Evolutionary conservation across 768 basidiomycete species (phyloP), one percentile per base, ranked within the genome.

Genomic region (Neoboletus brunneissimus): DNA sequence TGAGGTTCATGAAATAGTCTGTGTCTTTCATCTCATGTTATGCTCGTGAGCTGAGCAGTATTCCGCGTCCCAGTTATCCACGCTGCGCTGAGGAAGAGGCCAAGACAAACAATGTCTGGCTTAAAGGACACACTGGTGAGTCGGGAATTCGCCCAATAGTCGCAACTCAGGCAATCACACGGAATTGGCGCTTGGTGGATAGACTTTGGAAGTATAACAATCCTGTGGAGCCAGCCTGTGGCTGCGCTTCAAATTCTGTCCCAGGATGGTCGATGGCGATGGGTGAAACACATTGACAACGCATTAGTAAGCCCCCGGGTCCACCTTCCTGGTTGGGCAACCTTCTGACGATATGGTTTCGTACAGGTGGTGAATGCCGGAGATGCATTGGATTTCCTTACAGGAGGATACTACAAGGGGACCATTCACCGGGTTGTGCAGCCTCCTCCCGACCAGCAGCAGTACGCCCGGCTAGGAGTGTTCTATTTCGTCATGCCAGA

Each of bases 1-100:
- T 81, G 7, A 76, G 85, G 45, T 85, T 81, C 67, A 85, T 86
- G 83, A 85, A 86, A 72, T 87, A 86, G 84, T 83, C 29, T 13
- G 81, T 60, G 2, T 40, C 23, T 48, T 42, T 25, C 13, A 9
- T 42, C 22, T 29, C 15, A 22, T 27, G 25, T 20, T 2, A 6
- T 18, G 32, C n/a, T 6, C 1, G n/a, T 40, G 10, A 46, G 7
- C 52, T 43, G n/a, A 57, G 27, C 16, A 9, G 15, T 11, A 45
- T 27, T 18, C 23, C 1, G 6, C 16, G 5, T 20, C 25, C 35
- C 45, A 84, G 82, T 63, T 80, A 81, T 58, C 82, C 81, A 4
- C 76, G 80, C 25, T 70, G 75, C 1, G 64, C 72, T 34, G 80
- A 79, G 22, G 82, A 84, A 11, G 83, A 83, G 55, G 53, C 47